Base-by-base conservation (phyloP, 768 basidiomycete genomes). In the Russula olivacea region DNA sequence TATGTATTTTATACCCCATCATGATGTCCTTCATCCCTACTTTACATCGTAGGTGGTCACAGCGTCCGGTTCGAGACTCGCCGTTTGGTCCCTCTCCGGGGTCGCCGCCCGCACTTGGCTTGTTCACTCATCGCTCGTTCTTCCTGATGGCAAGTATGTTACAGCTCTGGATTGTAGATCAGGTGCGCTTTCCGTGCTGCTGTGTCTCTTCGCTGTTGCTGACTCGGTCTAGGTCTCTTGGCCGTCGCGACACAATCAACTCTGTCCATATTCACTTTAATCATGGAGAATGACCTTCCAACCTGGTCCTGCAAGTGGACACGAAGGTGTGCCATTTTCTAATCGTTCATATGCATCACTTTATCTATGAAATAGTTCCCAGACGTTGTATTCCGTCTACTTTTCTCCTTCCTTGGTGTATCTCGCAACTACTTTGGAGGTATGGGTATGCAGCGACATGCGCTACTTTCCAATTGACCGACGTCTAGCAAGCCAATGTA, bases 271-370 rank as follows among this genome's bases (percentile, higher is more conserved):
- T 89, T 90, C 68, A 89, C 89, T 2, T 75, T 92, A 32, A 83
- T 87, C 59, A 78, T 90, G 34, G 89, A 92, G 67, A 87, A 91
- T 69, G 89, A 91, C 72, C 80, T 93, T 19, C 88, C 86, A 17
- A 89, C 85, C 0, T 93, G 91, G 91, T 86, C 84, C 15, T 78
- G 78, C 71, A 91, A 91, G 75, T 93, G 91, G 91, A 78, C 78
- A 21, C 74, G 78, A 57, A 69, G 76, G 91, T 91, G 77, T 56
- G 80, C 38, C 11, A 34, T 45, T 48, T 30, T 41, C 9, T 36
- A 60, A 32, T 28, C 5, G 23, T 50, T 30, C 41, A 28, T 52
- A 15, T 60, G 38, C 58, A 47, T 55, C 11, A 55, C n/a, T 52
- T 49, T 30, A 61, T 40, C 54, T 15, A 36, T 61, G 48, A 41